Base-by-base conservation (phyloP, 2,329 filamentous ascomycete species). In the Helotiales sp. region DNA sequence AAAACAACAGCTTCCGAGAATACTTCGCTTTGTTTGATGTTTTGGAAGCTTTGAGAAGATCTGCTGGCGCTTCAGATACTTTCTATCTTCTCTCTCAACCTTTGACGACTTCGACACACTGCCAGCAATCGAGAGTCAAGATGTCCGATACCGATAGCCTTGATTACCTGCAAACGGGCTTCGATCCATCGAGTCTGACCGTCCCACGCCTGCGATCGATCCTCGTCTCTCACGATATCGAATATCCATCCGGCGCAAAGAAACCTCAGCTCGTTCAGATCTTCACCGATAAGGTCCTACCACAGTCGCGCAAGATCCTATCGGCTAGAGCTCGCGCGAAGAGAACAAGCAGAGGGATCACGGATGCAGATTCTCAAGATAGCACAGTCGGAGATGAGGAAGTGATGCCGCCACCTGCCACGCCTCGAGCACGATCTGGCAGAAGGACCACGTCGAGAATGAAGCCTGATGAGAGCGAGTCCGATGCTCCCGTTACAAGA, bases 171-270 rank as follows among this genome's bases (percentile, higher is more conserved):
- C 86, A 93, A 70, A 83, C 90, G 54, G 90, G 84, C 67, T 98
- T 97, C 72, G 91, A 99, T 72, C 86, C 95, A 19, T 81, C 82
- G 70, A 85, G 83, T 63, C 83, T 98, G 63, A 98, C 92, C 1
- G 86, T 98, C 50, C 92, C 95, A 27, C 89, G 89, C 46, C 80
- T 99, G 67, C 90, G 95, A 68, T 93, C 90, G 49, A 96, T 98
- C 64, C 85, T 99, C 57, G 90, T 98, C 69, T 89, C 86, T 64
- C 91, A 99, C 76, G 89, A 92, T 71, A 79, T 98, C 69, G 77
- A 85, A 34, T 98, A 96, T 71, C 88, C 93, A 5, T 87, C 91
- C 0, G 93, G 87, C 4, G 92, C 95, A 12, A 99, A 98, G 77
- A 99, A 99, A 77, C 78, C 85, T 0, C 88, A 96, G 70, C 85